Percentiles rank a stretch among this genome's conserved stretches.
phyloP scores from a whole-genome alignment of 2,329 filamentous ascomycete genomes.

The Hypoxylon sp. region DNA sequence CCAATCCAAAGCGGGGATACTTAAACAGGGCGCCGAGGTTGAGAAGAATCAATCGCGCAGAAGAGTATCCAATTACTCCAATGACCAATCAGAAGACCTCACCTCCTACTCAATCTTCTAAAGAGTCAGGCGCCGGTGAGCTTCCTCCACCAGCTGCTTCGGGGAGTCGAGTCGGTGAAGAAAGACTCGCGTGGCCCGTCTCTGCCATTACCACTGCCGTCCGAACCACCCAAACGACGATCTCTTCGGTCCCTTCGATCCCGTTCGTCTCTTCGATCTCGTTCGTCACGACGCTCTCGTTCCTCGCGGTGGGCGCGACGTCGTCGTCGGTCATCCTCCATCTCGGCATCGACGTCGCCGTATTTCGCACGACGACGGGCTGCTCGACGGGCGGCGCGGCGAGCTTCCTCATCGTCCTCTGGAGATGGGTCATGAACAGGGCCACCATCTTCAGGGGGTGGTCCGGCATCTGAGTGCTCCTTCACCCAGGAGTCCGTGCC shows the following conservation, averaged over 20 bases:
- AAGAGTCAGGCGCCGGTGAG: constrained; percentile 57
- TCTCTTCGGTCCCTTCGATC: constrained; percentile 53
- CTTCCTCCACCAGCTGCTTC: constrained; percentile 74
- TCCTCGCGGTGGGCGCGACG: constrained; percentile 63
- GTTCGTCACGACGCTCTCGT: constrained; percentile 19
- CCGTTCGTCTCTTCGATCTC: constrained; percentile 21
- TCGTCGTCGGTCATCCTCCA: constrained; percentile 61
- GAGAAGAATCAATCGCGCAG: constrained; percentile 11
- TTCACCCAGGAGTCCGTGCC: constrained; percentile 77
- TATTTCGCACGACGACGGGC: constrained; percentile 62
- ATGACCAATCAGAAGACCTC: constrained; percentile 4
- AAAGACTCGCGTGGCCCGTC: constrained; percentile 49
- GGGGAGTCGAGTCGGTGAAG: constrained; percentile 63
- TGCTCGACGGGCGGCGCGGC: constrained; percentile 64
- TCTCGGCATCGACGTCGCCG: constrained; percentile 60
- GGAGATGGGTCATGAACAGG: constrained; percentile 56
- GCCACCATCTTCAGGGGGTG: constrained; percentile 65
- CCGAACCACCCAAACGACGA: constrained; percentile 54
- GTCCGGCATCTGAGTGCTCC: constrained; percentile 73
- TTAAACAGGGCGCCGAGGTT: constrained; percentile 14
- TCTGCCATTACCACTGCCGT: constrained; percentile 50
- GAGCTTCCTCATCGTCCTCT: constrained; percentile 64
- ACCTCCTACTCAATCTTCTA: constrained; percentile 6
- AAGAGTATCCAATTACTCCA: constrained; percentile 20
- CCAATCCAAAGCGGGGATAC: constrained; percentile 18